These are phyloP conservation scores for Buxus sempervirens DNA, from an alignment of 164 flowering plant genomes.

Conservation along the genomic window DNA sequence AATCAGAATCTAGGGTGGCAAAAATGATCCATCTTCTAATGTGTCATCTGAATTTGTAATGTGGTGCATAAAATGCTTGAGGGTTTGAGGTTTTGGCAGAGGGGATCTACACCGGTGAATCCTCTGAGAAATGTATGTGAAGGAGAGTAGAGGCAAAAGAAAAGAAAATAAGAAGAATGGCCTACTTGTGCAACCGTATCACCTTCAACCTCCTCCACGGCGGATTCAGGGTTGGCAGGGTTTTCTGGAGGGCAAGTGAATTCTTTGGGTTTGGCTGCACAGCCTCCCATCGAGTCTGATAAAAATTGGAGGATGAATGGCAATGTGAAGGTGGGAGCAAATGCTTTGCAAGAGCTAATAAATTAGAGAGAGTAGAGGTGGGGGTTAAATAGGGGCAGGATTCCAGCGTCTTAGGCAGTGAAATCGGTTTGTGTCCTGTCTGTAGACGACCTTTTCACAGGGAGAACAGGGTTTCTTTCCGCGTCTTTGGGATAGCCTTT, in stretches of 20 bases:
- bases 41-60: too few species aligned
- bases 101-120: not conserved
- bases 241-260: constrained; percentile 5
- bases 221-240: constrained; percentile 3
- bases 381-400: too few species aligned
- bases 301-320: not conserved
- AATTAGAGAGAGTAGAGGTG: too few species aligned
- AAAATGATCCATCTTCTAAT: too few species aligned
- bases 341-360: not conserved
- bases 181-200: constrained; percentile 13
- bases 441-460: too few species aligned
- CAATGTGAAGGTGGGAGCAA: constrained; percentile 14
- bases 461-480: too few species aligned
- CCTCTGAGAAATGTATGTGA: not conserved
- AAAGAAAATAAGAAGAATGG: not conserved
- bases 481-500: too few species aligned
- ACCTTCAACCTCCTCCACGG: constrained; percentile 1
- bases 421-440: too few species aligned
- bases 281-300: constrained; percentile 21
- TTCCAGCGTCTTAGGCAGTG: too few species aligned
- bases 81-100: not conserved
- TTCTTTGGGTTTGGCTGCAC: constrained; percentile 24
- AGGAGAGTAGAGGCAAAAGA: not conserved
- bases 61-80: not conserved
- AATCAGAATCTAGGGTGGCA: too few species aligned